Evolutionary conservation across 129 eudicot species (phyloP), one percentile per base, ranked within the genome.

Genomic region (Glebionis coronaria): DNA sequence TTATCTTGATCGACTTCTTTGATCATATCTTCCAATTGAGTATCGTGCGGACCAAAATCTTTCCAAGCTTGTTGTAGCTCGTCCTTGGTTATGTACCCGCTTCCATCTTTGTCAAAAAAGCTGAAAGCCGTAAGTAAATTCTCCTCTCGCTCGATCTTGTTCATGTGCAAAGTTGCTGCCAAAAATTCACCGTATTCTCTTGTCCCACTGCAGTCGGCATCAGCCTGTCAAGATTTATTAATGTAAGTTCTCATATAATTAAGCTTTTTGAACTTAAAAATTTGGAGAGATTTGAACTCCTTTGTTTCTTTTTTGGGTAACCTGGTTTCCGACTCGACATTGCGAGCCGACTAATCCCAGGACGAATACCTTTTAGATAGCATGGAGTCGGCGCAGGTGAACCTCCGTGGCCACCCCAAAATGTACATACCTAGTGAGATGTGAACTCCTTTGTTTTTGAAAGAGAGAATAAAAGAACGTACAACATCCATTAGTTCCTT

Each of bases 41-140:
- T 61, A 1, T 84, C 85, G 12, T 62, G 74, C 16, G 80, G 58
- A 62, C 85, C 89, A 51, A 84, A 74, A 63, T 84, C 85, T 73
- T 80, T 84, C 79, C 85, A 79, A 19, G 88, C 88, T 54, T 83
- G 79, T 59, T 83, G 84, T 67, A 83, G 88, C 74, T 83, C 88
- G 44, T 84, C 89, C 4, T 66, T 80, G 49, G 89, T 83, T 60
- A 83, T 80, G 72, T 76, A 80, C 8, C 88, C 85, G 61, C 88
- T 83, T 4, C 80, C 88, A 66, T 83, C 85, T 79, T 77, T 83
- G 68, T 83, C 88, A 56, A 83, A 83, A 67, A 64, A 83, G 31
- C 72, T 57, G 16, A 84, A 84, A 21, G 89, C 89, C 20, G 85
- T 69, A 28, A 84, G 73, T 68, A 84, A 55, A 60, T 84, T 84